Base-by-base conservation (phyloP, 352 stramenopile genomes). In the Phytophthora hybrid region DNA sequence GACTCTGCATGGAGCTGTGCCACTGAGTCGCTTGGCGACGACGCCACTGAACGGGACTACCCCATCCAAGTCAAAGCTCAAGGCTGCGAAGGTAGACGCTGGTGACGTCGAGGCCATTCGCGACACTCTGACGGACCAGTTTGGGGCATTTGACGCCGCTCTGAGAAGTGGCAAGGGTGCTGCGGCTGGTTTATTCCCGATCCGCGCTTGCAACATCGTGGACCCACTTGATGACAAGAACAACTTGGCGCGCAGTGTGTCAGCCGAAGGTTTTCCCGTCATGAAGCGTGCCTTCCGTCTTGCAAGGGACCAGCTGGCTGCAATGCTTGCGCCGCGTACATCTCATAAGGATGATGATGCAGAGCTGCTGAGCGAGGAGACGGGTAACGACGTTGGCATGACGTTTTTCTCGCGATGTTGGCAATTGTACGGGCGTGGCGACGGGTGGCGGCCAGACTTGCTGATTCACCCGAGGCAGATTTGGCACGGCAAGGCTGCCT, bases 181-280 rank as follows among this genome's bases (percentile, higher is more conserved):
- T 18, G 49, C 59, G 26, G 51, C 57, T 5, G 63, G 56, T 18
- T 75, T 84, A 64, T 95, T 98, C 64, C 85, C 82, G 11, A 87
- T 96, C 18, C 88, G 92, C 21, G 84, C 81, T 18, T 95, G 91
- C 72, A 98, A 98, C 71, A 89, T 98, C 39, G 84, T 97, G 59
- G 92, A 97, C 54, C 92, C 93, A 13, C 81, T 98, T 23, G 85
- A 98, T 62, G 81, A 90, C 56, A 81, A 80, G 64, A 95, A 97
- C 77, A 98, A 98, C 66, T 70, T 97, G 47, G 90, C 86, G 37
- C 87, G 89, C 21, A 94, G 87, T 59, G 87, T 96, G 2, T 92
- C 88, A 18, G 78, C 82, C 5, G 88, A 96, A 21, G 78, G 73
- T 41, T 92, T 96, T 60, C 85, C 87, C 8, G 77, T 87, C 11